phyloP scores from a whole-genome alignment of 2,329 filamentous ascomycete species.

The Epichloe typhina region DNA sequence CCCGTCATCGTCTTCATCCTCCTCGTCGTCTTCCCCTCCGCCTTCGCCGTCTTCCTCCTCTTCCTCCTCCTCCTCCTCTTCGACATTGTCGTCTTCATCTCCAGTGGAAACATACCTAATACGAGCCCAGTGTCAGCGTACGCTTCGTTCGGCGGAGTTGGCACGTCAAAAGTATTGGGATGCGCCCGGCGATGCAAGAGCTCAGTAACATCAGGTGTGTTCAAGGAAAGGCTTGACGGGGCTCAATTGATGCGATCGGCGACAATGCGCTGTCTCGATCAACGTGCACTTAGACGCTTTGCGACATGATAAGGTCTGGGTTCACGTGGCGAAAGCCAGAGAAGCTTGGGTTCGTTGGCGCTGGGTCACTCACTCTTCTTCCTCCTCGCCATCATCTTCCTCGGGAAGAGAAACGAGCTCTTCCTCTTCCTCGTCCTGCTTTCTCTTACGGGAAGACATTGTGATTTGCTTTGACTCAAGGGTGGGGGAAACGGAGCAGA shows the following conservation, averaged over 20 bases:
- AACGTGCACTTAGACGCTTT: background rate
- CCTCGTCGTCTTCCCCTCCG: constrained; percentile 14
- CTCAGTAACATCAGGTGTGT: background rate
- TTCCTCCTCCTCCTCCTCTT: constrained; percentile 26
- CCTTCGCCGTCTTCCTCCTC: constrained; percentile 21
- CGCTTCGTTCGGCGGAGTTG: background rate
- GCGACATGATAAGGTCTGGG: background rate
- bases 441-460: constrained; percentile 41
- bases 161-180: background rate
- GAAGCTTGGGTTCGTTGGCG: background rate
- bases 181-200: background rate
- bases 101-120: constrained; percentile 23
- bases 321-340: background rate
- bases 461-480: constrained; percentile 6
- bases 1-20: constrained; percentile 8
- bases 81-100: constrained; percentile 28
- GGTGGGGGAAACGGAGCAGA: background rate
- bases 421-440: constrained; percentile 45
- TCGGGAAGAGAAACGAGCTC: constrained; percentile 42
- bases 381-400: constrained; percentile 36
- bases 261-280: background rate
- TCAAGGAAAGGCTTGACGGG: too few species aligned
- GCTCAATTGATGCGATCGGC: too few species aligned
- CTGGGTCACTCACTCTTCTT: constrained; percentile 36
- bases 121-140: background rate